Evolutionary conservation across 257 asterid species (phyloP), one percentile per base, ranked within the genome.

Genomic region (Rauvolfia tetraphylla): DNA sequence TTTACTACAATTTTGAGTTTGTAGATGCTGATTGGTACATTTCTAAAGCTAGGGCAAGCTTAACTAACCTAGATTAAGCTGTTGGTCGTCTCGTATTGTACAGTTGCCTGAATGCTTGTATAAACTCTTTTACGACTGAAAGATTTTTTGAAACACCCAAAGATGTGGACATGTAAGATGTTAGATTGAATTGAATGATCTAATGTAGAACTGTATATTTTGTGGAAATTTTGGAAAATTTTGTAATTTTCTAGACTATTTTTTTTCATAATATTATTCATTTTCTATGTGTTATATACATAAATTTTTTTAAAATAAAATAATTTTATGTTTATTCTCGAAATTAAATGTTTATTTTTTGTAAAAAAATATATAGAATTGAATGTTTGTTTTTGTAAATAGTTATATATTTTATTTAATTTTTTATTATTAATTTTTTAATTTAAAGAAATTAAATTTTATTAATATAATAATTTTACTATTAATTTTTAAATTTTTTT

Each of bases 81-180:
- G 68, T 76, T 59, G 72, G 77, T 83, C 75, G 70, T 69, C 74
- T 41, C 48, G 66, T 39, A 11, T 79, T 81, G 88, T 87, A 84
- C 85, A 82, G 90, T 75, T 65, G 44, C 57, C 41, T 68, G 54
- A 46, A 65, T 36, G 69, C 4, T 61, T 78, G 72, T 70, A 41
- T 71, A 79, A 76, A 68, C 25, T 78, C 39, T 29, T 34, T 59
- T 63, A 34, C 18, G 39, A 58, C 59, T 65, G 65, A 4, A 66
- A 6, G 9, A 49, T 56, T 53, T 41, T 71, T 39, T 31, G 7
- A 54, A 31, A 63, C 63, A 54, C 56, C n/a, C n/a, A n/a, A n/a
- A 58, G 51, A 65, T 23, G 57, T 34, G 25, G 54, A 27, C 58
- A 33, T 22, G 77, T 59, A 34, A 58, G 71, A 77, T 42, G 31